These are phyloP conservation scores for Boletus tylopilopsis DNA, from an alignment of 768 basidiomycete genomes.

Conservation along the genomic window DNA sequence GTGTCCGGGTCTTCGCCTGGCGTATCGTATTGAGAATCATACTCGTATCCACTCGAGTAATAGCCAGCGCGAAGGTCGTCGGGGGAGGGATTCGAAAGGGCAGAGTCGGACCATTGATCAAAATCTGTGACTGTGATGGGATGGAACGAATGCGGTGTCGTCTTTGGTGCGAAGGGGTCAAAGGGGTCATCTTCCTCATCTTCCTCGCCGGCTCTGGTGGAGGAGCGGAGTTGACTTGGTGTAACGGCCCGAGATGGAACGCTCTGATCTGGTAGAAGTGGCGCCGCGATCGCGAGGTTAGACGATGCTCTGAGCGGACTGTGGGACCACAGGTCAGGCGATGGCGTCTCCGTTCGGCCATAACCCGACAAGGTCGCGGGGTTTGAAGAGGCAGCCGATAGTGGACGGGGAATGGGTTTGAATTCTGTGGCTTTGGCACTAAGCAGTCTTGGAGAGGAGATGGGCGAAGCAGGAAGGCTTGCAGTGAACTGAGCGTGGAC, in stretches of 20 bases:
- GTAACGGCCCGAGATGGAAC: slow-evolving; percentile 52
- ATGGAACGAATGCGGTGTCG: slow-evolving; percentile 52
- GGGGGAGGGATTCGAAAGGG: slow-evolving; percentile 48
- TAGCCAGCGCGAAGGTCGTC: slow-evolving; percentile 43
- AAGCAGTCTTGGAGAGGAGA: slow-evolving; percentile 79
- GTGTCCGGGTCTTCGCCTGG: slow-evolving; percentile 47
- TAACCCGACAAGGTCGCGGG: slow-evolving; percentile 46
- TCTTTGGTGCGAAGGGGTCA: slow-evolving; percentile 60
- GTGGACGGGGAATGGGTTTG: slow-evolving; percentile 76
- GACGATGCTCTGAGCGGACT: slow-evolving; percentile 63
- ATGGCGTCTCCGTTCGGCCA: slow-evolving; percentile 72
- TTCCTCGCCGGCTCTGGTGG: slow-evolving; percentile 53
- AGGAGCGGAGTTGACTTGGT: slow-evolving; percentile 69
- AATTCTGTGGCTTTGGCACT: slow-evolving; percentile 91
- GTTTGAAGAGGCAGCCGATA: slow-evolving; percentile 62
- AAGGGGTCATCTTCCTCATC: slow-evolving; percentile 85
- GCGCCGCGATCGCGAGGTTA: slow-evolving; percentile 89
- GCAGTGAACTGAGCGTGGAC: slow-evolving; percentile 63
- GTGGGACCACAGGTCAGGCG: slow-evolving; percentile 88
- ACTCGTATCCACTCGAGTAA: slow-evolving; percentile 28
- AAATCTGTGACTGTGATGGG: slow-evolving; percentile 62
- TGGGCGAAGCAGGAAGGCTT: slow-evolving; percentile 78
- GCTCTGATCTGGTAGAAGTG: slow-evolving; percentile 71
- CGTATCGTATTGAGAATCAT: slow-evolving; percentile 30
- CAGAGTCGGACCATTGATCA: slow-evolving; percentile 56